phyloP scores from a whole-genome alignment of 495 filamentous ascomycete species.

The Hyphodiscus hymeniophilus region DNA sequence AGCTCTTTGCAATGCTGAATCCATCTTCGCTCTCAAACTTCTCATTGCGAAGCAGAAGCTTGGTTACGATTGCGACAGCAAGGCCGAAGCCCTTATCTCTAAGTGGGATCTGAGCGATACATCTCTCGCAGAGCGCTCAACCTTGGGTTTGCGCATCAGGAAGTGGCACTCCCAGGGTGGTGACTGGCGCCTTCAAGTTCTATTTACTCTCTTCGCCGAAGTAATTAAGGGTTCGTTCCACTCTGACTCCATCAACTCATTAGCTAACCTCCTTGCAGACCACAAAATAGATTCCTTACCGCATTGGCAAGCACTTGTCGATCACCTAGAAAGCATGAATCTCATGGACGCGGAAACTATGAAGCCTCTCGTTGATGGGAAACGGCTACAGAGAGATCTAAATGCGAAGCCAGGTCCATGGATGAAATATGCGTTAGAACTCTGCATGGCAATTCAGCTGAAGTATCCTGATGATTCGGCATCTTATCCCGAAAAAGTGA shows the following conservation, averaged over 20 bases:
- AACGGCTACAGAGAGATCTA: slow-evolving; percentile 53
- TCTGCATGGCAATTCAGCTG: slow-evolving; percentile 78
- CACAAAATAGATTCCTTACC: no score
- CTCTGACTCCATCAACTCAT: slow-evolving; percentile 15
- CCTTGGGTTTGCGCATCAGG: slow-evolving; percentile 70
- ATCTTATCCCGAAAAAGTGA: slow-evolving; percentile 36
- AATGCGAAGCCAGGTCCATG: slow-evolving; percentile 57
- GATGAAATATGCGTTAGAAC: slow-evolving; percentile 64
- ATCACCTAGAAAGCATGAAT: slow-evolving; percentile 43
- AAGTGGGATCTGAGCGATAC: slow-evolving; percentile 29
- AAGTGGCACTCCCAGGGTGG: slow-evolving; percentile 53
- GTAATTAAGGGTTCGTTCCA: slow-evolving; percentile 37
- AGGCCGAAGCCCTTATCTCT: no score
- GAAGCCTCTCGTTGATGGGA: slow-evolving; percentile 58
- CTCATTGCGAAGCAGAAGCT: no score
- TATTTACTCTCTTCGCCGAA: slow-evolving; percentile 65
- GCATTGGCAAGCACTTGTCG: slow-evolving; percentile 48
- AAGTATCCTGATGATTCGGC: slow-evolving; percentile 52
- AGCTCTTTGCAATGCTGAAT: slow-evolving; percentile 47
- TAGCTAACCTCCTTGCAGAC: slow-evolving; percentile 31
- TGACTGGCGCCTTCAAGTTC: slow-evolving; percentile 66
- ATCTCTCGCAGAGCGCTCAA: slow-evolving; percentile 29
- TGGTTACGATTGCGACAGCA: no score
- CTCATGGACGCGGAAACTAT: slow-evolving; percentile 41
- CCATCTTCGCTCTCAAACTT: no score